Base-by-base conservation (phyloP, 192 early-diverging fungal species). In the Backusella parvicylindrica region DNA sequence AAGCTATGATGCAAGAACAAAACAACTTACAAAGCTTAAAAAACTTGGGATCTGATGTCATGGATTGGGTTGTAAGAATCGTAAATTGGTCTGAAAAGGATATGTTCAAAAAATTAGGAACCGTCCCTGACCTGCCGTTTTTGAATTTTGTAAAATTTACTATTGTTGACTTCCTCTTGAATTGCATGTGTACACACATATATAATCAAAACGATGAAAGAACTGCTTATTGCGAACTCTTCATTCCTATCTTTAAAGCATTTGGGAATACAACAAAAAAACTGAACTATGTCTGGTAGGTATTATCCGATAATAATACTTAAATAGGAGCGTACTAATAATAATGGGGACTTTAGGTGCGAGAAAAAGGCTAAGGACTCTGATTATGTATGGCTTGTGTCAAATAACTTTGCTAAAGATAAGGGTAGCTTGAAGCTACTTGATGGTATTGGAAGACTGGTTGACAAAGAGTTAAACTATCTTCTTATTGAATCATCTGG, bases 361-460 rank as follows among this genome's bases (percentile, higher is more conserved):
- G 66, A 68, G 35, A 68, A 37, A 13, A 68, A 68, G 13, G 66
- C 66, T 12, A 68, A 68, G n/a, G 36, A 68, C 21, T 37, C 66
- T n/a, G 66, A 68, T 38, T 68, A 40, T 68, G 6, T 68, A 18
- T 68, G 66, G 66, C 36, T 68, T 35, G 36, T 68, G 16, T 40
- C 66, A 37, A 68, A 68, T 37, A 38, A 40, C 21, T 68, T 68
- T 68, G 37, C 36, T 68, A 68, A 68, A 68, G 37, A 68, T 38
- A 63, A 68, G 6, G 36, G n/a, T 38, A 68, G 18, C n/a, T 21
- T 68, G 11, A 68, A 68, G n/a, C 36, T 68, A 68, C 66, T 68
- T 37, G 66, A 68, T 36, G 66, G 66, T 23, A 40, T 68, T 21
- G 66, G 37, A 68, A 35, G 36, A 37, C 3, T 68, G 66, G n/a